Evolutionary conservation across 2,329 filamentous ascomycete genomes (phyloP).

Genomic region (Chaetothyriales sp.): DNA sequence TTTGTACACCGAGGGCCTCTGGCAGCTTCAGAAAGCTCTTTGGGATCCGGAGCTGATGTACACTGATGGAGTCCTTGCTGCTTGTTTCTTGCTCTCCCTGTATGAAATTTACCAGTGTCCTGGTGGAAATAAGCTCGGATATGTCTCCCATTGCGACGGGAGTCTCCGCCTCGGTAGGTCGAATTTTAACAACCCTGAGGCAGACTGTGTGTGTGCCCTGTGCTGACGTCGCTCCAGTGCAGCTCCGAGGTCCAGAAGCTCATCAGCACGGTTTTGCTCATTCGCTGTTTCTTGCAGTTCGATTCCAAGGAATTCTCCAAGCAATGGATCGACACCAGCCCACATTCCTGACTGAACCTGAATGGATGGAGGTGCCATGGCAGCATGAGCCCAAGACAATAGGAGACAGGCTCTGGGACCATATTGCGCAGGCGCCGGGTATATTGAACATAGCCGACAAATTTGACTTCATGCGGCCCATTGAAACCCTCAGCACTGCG

Average conservation of each 20-base stretch:
- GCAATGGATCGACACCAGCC: constrained; percentile 16
- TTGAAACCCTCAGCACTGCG: constrained; percentile 8
- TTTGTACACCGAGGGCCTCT: constrained; percentile 24
- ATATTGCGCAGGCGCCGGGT: constrained; percentile 19
- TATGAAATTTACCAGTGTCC: constrained; percentile 28
- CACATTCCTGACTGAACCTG: constrained; percentile 20
- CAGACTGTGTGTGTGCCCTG: neutral
- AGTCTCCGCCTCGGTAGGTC: constrained; percentile 12
- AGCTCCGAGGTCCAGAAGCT: constrained; percentile 22
- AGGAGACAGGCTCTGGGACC: constrained; percentile 22
- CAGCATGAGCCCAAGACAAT: constrained; percentile 17
- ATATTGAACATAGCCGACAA: constrained; percentile 15
- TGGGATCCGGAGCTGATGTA: constrained; percentile 22
- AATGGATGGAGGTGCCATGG: constrained; percentile 24
- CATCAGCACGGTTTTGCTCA: constrained; percentile 23
- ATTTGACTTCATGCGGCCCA: constrained; percentile 10
- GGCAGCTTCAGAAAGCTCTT: constrained; percentile 24
- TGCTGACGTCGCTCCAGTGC: constrained; percentile 7
- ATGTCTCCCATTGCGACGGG: constrained; percentile 19
- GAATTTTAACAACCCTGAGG: constrained; percentile 16
- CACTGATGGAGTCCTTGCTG: constrained; percentile 24
- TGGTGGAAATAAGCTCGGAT: constrained; percentile 18
- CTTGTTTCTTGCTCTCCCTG: constrained; percentile 24
- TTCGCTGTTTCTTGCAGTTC: constrained; percentile 23
- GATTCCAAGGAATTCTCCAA: constrained; percentile 22